Evolutionary conservation across 1,284 basidiomycete species (phyloP).

Genomic region (Trametes sp.): DNA sequence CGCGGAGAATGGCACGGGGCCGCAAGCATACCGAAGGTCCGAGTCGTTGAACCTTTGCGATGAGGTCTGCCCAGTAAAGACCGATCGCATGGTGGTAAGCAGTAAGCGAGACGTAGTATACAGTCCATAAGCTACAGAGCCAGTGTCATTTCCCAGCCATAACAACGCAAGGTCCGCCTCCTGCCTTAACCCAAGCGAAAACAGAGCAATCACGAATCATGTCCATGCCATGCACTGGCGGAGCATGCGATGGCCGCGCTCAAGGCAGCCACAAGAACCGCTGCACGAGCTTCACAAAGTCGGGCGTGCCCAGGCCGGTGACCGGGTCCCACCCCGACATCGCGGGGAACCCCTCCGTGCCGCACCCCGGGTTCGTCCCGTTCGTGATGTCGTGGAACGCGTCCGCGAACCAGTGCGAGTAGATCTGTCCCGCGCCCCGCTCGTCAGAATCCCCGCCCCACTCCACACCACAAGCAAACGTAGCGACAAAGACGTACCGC

Average conservation of each 20-base stretch:
- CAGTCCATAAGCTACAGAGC: background rate
- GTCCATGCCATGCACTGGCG: background rate
- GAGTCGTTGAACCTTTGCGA: no score
- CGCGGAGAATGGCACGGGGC: no score
- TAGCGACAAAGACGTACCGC: conserved; percentile 56
- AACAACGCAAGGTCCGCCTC: background rate
- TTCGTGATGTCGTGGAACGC: conserved; percentile 52
- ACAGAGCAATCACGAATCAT: background rate
- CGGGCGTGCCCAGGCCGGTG: conserved; percentile 33
- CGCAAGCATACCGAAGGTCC: no score
- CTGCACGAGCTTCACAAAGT: conserved; percentile 27
- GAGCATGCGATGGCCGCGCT: no score
- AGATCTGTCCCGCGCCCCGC: conserved; percentile 34
- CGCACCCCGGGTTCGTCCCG: conserved; percentile 50
- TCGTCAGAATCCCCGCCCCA: background rate
- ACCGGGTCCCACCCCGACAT: conserved; percentile 31
- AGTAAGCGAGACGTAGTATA: no score
- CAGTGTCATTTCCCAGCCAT: background rate
- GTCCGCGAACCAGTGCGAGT: conserved; percentile 32
- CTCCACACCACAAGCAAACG: no score
- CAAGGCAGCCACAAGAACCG: conserved; percentile 29
- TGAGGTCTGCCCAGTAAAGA: no score
- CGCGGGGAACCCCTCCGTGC: conserved; percentile 45
- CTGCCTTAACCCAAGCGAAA: background rate
- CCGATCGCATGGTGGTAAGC: no score